Conservation (phyloP, 1,284 basidiomycete species). For the Mixia osmundae region DNA sequence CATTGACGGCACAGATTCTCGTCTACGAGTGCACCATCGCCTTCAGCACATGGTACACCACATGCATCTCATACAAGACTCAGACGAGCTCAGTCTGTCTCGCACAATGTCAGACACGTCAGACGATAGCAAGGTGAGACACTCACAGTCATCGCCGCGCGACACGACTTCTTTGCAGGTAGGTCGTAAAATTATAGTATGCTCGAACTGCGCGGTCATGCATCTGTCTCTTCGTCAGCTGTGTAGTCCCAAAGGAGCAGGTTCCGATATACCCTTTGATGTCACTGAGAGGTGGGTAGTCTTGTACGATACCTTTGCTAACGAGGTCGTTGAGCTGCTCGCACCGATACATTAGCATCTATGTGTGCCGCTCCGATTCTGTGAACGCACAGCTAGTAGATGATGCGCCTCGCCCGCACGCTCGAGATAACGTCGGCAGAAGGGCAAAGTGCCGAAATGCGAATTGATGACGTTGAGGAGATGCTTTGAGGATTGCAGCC, state of each 20-base stretch:
- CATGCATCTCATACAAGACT: too few species aligned
- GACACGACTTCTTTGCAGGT: constrained; percentile 78
- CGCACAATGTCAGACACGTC: too few species aligned
- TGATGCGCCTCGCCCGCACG: constrained; percentile 86
- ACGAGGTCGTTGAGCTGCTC: constrained; percentile 69
- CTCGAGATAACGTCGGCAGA: constrained; percentile 85
- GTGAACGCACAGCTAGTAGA: constrained; percentile 51
- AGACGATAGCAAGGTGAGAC: too few species aligned
- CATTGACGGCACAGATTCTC: too few species aligned
- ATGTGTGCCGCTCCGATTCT: constrained; percentile 1
- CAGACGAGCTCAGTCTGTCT: too few species aligned
- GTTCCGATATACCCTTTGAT: constrained; percentile 21
- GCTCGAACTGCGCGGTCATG: constrained; percentile 92
- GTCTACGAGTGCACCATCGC: too few species aligned
- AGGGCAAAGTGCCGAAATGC: constrained; percentile 87
- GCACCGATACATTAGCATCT: background rate
- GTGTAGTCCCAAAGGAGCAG: background rate
- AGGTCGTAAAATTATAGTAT: constrained; percentile 72
- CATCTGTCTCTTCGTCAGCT: constrained; percentile 24
- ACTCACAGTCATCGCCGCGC: too few species aligned
- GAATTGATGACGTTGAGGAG: constrained; percentile 72
- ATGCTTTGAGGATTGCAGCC: constrained; percentile 61
- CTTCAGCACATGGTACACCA: too few species aligned
- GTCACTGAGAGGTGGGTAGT: constrained; percentile 86
- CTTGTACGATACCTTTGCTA: constrained; percentile 61